Percentiles rank a stretch among this genome's conserved stretches.
Conservation (phyloP, 805 yeast genomes). For the Blastobotrys attinorum region DNA sequence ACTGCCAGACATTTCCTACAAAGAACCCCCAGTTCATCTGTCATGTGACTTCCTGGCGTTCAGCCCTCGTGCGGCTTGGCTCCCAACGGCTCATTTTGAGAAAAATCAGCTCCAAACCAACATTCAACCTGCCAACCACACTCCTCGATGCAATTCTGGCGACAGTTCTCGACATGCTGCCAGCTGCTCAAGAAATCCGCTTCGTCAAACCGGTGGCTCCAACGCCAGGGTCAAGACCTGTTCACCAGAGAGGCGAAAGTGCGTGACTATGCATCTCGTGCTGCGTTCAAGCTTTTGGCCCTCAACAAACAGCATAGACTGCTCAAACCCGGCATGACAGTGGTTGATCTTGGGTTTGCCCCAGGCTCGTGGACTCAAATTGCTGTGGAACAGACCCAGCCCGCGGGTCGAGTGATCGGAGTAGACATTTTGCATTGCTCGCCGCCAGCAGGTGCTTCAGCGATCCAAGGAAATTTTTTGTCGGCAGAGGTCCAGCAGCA, state of each 20-base stretch:
- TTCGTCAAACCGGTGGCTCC: constrained; percentile 67
- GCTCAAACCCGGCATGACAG: constrained; percentile 47
- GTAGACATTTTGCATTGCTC: constrained; percentile 71
- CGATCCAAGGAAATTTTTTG: constrained; percentile 84
- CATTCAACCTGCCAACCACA: neutral
- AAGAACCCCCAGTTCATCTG: no score
- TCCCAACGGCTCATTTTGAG: no score
- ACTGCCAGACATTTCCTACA: no score
- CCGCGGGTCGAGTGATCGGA: constrained; percentile 58
- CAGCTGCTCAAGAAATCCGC: constrained; percentile 6
- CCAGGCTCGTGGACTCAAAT: constrained; percentile 96
- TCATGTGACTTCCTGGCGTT: no score
- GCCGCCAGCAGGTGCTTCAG: constrained; percentile 74
- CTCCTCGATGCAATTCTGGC: neutral
- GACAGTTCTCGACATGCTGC: neutral
- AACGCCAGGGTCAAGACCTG: constrained; percentile 57
- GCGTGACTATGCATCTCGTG: constrained; percentile 66
- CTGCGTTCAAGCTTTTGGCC: constrained; percentile 82
- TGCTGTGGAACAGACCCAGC: constrained; percentile 46
- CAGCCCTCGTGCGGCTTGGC: no score
- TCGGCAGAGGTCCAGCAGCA: constrained; percentile 36
- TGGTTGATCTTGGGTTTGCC: constrained; percentile 81
- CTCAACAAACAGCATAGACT: constrained; percentile 57
- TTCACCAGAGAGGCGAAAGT: constrained; percentile 61
- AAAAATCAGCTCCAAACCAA: no score